Evolutionary conservation across 2,329 filamentous ascomycete species (phyloP).

Genomic region (Clarireedia sp.): DNA sequence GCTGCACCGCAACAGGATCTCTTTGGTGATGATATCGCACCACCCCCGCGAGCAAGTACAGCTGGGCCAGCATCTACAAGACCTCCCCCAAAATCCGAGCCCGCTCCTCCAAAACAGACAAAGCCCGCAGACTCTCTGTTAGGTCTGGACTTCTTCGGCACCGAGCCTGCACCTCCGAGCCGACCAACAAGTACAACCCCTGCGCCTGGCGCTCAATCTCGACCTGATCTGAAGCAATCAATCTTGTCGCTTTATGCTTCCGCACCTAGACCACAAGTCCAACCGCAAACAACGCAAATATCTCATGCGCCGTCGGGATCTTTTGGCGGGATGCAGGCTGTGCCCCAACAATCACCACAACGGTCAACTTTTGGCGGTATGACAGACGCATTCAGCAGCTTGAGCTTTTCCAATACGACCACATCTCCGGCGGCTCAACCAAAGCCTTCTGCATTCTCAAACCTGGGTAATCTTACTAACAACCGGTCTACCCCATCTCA

Average conservation of each 20-base stretch:
- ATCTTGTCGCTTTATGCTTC: constrained; percentile 92
- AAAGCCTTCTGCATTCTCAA: constrained; percentile 39
- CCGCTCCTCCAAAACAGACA: constrained; percentile 58
- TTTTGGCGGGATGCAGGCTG: constrained; percentile 56
- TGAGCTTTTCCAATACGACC: constrained; percentile 48
- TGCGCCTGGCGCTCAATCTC: constrained; percentile 57
- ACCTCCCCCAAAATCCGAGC: constrained; percentile 50
- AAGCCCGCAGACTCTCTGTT: constrained; percentile 80
- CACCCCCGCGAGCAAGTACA: constrained; percentile 61
- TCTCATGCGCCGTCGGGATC: constrained; percentile 51
- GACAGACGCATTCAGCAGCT: constrained; percentile 70
- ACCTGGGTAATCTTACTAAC: constrained; percentile 36
- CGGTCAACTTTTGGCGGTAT: constrained; percentile 44
- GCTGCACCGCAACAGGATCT: constrained; percentile 60
- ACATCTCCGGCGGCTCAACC: constrained; percentile 37
- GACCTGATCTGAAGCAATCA: constrained; percentile 93
- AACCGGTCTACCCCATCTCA: constrained; percentile 33
- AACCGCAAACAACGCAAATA: constrained; percentile 34
- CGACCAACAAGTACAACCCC: constrained; percentile 76
- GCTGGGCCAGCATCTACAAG: constrained; percentile 52
- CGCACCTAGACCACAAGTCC: constrained; percentile 65
- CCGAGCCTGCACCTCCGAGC: constrained; percentile 58
- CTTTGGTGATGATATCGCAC: constrained; percentile 66
- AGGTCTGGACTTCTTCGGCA: constrained; percentile 86
- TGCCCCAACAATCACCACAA: constrained; percentile 37